phyloP scores from a whole-genome alignment of 306 rosid species.

The Acacia confusa region DNA sequence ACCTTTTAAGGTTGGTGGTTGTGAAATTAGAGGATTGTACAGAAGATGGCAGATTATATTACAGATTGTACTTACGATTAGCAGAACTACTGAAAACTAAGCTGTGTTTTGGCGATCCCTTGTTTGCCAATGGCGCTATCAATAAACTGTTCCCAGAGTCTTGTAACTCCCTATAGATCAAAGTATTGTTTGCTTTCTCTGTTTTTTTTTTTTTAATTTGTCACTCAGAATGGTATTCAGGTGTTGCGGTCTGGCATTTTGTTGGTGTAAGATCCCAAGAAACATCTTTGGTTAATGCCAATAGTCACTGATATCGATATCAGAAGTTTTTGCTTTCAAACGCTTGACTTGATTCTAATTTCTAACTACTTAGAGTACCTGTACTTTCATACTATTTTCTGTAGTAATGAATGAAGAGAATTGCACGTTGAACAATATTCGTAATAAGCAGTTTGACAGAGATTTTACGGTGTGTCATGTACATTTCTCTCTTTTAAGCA shows the following conservation, averaged over 20 bases:
- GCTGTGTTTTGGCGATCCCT: conserved; percentile 37
- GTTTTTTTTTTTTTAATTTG: background rate
- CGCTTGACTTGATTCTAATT: background rate
- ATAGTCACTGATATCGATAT: background rate
- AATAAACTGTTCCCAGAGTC: conserved; percentile 37
- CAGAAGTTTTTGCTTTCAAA: background rate
- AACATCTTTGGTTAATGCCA: background rate
- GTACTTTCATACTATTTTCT: background rate
- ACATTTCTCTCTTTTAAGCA: background rate
- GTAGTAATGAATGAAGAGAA: background rate
- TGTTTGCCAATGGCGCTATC: conserved; percentile 34
- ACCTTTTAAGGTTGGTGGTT: conserved; percentile 34
- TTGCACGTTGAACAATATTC: background rate
- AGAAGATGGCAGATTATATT: conserved; percentile 46
- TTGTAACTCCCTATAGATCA: conserved; percentile 26
- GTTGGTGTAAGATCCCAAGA: background rate
- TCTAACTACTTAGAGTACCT: background rate
- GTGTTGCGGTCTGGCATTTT: background rate
- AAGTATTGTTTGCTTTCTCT: background rate
- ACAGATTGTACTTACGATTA: conserved; percentile 43
- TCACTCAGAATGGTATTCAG: background rate
- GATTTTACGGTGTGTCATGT: background rate
- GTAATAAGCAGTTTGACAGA: background rate
- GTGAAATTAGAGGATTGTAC: conserved; percentile 57
- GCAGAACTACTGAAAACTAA: conserved; percentile 37